Base-by-base conservation (phyloP, 495 filamentous ascomycete species). In the Penicillium turbatum region DNA sequence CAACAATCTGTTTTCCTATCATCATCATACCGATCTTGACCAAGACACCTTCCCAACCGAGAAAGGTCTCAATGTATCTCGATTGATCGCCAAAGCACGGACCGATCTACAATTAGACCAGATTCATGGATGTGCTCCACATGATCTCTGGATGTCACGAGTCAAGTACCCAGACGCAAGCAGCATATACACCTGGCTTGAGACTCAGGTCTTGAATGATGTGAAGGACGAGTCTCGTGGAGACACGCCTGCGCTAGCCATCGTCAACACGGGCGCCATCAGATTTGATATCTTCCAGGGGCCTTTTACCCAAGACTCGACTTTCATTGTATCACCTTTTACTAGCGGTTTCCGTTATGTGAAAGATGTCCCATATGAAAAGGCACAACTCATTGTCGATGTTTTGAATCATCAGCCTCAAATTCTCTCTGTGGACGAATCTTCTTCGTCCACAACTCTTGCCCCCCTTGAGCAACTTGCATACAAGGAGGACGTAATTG, bases 261-360 rank as follows among this genome's bases (percentile, higher is more conserved):
- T 97, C 55, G 71, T 86, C 26, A 98, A 98, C 65, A 95, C 90
- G 6, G 93, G 93, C 9, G 87, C 87, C 2, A 83, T 97, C 51
- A 87, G 93, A 41, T 97, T 97, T 64, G 93, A 98, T 64, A 86
- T 98, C 56, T 96, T 97, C 78, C 80, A 92, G 64, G 95, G 93
- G 0, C 73, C 84, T 1, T 97, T 97, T 58, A 97, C 93, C 0
- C 82, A 79, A 42, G 93, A 98, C 61, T 86, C 85, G 0, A 86
- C 84, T 2, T 97, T 82, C 64, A 86, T 89, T 40, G 79, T 97
- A 44, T 96, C 89, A 3, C 93, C 93, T 2, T 98, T 98, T 67
- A 84, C 83, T 0, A 93, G 85, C 66, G 80, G 80, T 5, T 87
- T 96, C 57, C 73, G 77, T n/a, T 89, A 85, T 62, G 76, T 96